Percentiles rank a stretch among this genome's conserved stretches.
Conservation (phyloP, 2,329 filamentous ascomycete species). For the Fusarium siculi region DNA sequence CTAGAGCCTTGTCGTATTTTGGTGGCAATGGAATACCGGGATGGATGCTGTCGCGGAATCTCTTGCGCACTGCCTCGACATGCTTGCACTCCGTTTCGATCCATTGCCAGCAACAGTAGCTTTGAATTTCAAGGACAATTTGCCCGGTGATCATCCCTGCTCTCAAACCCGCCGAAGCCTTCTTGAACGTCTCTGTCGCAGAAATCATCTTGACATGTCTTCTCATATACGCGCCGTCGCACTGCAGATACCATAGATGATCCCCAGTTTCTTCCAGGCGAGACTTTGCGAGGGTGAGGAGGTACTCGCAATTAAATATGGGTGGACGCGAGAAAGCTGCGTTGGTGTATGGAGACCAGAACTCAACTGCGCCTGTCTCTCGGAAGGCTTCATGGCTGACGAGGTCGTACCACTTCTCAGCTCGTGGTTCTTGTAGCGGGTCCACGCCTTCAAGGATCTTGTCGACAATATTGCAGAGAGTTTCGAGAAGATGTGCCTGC, state of each 20-base stretch:
- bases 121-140: too few relatives aligned
- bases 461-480: neutral
- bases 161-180: too few relatives aligned
- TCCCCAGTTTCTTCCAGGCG: rapidly evolving
- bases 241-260: neutral
- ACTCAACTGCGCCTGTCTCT: rapidly evolving
- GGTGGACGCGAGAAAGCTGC: rapidly evolving
- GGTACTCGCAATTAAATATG: rapidly evolving
- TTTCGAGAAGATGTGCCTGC: rapidly evolving
- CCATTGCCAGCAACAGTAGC: too few relatives aligned
- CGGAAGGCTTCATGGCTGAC: neutral
- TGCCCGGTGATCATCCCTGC: too few relatives aligned
- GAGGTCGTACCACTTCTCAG: neutral
- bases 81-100: too few relatives aligned
- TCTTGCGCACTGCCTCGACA: too few relatives aligned
- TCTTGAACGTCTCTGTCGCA: neutral
- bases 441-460: neutral
- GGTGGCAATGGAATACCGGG: too few relatives aligned
- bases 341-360: neutral
- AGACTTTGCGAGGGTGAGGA: rapidly evolving
- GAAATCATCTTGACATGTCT: neutral
- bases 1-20: too few relatives aligned
- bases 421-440: rapidly evolving
- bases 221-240: rapidly evolving
- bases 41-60: too few relatives aligned